Conservation (phyloP, 345 rosid genomes). For the Firmiana major region DNA sequence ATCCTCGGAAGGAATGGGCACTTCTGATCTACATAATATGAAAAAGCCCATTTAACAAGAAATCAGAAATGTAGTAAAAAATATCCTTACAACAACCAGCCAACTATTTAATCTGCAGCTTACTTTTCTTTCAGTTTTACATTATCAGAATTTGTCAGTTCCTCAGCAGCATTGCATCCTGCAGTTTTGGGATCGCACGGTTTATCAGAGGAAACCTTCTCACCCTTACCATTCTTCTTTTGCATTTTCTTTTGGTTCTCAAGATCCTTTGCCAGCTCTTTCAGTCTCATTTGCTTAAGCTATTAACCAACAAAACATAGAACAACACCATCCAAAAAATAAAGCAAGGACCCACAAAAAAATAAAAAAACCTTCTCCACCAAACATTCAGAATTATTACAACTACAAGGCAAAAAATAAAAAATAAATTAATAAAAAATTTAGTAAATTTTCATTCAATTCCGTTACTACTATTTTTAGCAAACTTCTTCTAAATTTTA, state of each 20-base stretch:
- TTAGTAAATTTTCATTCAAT: neutral
- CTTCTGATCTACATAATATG: constrained; percentile 57
- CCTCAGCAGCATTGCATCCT: constrained; percentile 18
- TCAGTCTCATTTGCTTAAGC: constrained; percentile 72
- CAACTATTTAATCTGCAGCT: constrained; percentile 18
- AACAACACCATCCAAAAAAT: neutral
- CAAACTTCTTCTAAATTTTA: neutral
- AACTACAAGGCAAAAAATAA: neutral
- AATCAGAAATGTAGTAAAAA: neutral
- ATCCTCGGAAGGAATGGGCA: constrained; percentile 27
- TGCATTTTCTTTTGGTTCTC: constrained; percentile 53
- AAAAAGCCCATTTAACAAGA: neutral
- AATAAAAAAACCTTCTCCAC: neutral
- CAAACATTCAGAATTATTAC: neutral
- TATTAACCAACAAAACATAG: constrained; percentile 24
- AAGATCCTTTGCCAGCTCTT: constrained; percentile 73
- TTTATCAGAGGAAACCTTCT: constrained; percentile 32
- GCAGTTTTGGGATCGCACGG: constrained; percentile 17
- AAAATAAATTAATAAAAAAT: neutral
- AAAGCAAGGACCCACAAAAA: neutral
- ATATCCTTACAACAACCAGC: neutral
- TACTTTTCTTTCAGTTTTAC: constrained; percentile 71
- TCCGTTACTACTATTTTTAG: neutral
- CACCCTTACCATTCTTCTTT: constrained; percentile 40
- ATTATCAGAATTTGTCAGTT: constrained; percentile 30